phyloP scores from a whole-genome alignment of 139 green algal genomes.

The Zygnema circumcarinatum region DNA sequence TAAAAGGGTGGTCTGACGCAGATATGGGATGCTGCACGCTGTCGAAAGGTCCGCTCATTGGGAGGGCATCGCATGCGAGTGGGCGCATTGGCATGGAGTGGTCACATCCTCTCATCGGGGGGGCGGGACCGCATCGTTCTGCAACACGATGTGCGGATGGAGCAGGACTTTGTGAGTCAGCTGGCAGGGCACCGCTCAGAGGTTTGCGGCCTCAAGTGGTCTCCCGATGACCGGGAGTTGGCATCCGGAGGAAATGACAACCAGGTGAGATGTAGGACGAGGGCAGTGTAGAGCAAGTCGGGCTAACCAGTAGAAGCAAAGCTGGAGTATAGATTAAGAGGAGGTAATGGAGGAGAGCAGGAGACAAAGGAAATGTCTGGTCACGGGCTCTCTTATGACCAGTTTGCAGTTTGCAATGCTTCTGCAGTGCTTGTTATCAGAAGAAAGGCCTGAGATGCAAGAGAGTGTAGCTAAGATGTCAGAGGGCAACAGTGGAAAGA shows the following conservation, averaged over 20 bases:
- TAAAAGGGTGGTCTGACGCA: conserved; percentile 37
- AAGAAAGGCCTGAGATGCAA: too few species aligned
- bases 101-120: conserved; percentile 83
- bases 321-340: not conserved
- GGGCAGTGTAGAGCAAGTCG: not conserved
- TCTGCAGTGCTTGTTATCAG: too few species aligned
- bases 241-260: conserved; percentile 89
- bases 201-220: conserved; percentile 86
- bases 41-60: conserved; percentile 77
- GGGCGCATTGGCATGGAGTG: conserved; percentile 87
- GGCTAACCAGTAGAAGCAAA: not conserved
- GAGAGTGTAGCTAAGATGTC: too few species aligned
- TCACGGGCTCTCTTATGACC: too few species aligned
- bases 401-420: too few species aligned
- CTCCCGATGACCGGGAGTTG: conserved; percentile 81
- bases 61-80: conserved; percentile 80
- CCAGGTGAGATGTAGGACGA: conserved; percentile 58
- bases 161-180: conserved; percentile 73
- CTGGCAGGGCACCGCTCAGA: conserved; percentile 85
- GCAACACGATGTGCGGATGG: conserved; percentile 84
- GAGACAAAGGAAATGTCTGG: too few species aligned
- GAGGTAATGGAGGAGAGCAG: not conserved
- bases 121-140: conserved; percentile 88
- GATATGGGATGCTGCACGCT: conserved; percentile 66
- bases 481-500: too few species aligned